A percentile compares a stretch with the other conserved stretches of the same genome.
Conservation (phyloP, 208 protist species). For the Naegleria fowleri region DNA sequence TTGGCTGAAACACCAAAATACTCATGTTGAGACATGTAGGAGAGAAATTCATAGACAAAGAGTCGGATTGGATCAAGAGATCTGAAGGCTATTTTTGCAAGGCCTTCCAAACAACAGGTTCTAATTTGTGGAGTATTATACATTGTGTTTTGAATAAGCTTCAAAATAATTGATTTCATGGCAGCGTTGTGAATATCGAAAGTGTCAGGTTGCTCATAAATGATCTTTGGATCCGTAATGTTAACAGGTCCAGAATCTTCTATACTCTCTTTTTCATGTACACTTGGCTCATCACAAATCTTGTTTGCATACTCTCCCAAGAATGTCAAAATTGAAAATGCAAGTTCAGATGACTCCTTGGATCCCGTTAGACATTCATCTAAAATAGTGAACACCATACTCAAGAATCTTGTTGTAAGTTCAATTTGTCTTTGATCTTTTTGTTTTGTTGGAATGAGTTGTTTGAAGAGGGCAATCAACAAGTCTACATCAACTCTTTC, state of each 20-base stretch:
- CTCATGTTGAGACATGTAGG: background rate
- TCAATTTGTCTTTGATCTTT: background rate
- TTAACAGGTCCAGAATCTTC: background rate
- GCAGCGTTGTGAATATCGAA: slow-evolving; percentile 1
- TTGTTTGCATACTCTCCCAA: slow-evolving; percentile 22
- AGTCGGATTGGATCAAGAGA: background rate
- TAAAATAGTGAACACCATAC: slow-evolving; percentile 9
- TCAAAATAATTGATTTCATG: slow-evolving; percentile 26
- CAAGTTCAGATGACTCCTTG: background rate
- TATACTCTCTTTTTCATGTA: background rate
- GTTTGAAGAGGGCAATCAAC: background rate
- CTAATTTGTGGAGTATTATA: slow-evolving; percentile 23
- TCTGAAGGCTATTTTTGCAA: slow-evolving; percentile 22
- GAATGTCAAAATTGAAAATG: background rate
- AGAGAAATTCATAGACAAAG: background rate
- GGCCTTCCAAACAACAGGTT: background rate
- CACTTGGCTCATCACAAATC: slow-evolving; percentile 9
- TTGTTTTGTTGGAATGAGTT: background rate
- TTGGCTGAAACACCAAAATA: background rate
- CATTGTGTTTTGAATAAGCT: slow-evolving; percentile 1
- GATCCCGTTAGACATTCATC: slow-evolving; percentile 10
- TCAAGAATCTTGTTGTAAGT: background rate
- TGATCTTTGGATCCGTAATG: background rate
- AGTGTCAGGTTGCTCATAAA: background rate
- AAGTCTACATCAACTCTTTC: slow-evolving; percentile 18